These are phyloP conservation scores for Saccharomyces hybrid DNA, from an alignment of 1,139 yeast genomes.

Conservation along the genomic window DNA sequence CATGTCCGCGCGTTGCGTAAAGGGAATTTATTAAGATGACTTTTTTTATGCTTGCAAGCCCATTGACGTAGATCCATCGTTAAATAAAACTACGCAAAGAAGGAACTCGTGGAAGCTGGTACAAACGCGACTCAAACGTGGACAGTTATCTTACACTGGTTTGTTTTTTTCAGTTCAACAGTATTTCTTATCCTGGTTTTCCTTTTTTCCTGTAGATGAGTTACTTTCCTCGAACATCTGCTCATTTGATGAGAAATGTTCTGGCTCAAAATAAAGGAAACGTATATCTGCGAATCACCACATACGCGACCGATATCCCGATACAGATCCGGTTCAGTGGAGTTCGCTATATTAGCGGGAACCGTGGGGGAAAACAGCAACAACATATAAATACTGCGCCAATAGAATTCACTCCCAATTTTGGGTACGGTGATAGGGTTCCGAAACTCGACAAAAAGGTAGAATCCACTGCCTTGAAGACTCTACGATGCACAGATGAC, in stretches of 20 bases:
- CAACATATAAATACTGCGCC: slow-evolving; percentile 32
- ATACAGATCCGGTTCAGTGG: neutral
- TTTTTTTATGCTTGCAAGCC: neutral
- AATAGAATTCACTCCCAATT: slow-evolving; percentile 34
- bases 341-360: neutral
- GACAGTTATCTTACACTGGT: neutral
- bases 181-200: neutral
- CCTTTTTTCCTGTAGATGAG: neutral
- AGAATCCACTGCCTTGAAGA: slow-evolving; percentile 21
- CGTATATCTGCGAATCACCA: neutral
- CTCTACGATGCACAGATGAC: slow-evolving; percentile 34
- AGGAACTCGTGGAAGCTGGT: neutral
- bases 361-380: neutral
- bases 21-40: neutral
- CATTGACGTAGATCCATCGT: neutral
- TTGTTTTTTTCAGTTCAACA: no score
- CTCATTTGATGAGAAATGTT: neutral
- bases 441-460: slow-evolving; percentile 9
- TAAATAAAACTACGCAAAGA: neutral
- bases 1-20: neutral
- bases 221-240: neutral
- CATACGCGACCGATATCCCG: neutral
- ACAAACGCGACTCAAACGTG: neutral
- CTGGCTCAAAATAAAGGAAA: neutral
- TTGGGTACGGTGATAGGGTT: slow-evolving; percentile 6